Conservation (phyloP, 106 monocot species). For the Dioscorea alata region DNA sequence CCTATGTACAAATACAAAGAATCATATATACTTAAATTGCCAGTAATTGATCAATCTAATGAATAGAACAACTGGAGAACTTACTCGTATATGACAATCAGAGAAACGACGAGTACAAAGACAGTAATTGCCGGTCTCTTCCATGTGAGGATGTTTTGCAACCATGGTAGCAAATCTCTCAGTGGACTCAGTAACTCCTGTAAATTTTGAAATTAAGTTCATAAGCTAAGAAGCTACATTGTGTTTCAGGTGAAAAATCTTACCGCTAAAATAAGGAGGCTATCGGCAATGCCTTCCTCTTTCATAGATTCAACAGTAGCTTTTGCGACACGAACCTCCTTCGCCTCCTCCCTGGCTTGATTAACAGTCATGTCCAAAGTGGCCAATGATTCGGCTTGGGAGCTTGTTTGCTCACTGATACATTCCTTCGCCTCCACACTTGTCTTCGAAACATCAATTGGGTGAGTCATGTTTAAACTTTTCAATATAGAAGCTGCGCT, state of each 20-base stretch:
- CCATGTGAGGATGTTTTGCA: constrained; percentile 43
- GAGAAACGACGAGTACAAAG: constrained; percentile 14
- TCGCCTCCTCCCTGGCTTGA: constrained; percentile 66
- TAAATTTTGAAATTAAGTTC: neutral
- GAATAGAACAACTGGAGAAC: neutral
- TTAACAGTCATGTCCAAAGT: constrained; percentile 59
- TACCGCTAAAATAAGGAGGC: constrained; percentile 62
- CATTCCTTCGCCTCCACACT: constrained; percentile 23
- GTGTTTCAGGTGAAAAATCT: neutral
- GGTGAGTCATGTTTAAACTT: constrained; percentile 39
- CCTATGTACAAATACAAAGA: constrained; percentile 20
- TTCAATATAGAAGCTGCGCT: constrained; percentile 62
- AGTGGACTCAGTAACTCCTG: constrained; percentile 69
- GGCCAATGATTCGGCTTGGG: constrained; percentile 23
- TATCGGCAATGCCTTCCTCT: constrained; percentile 75
- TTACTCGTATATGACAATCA: constrained; percentile 71
- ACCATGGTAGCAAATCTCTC: constrained; percentile 18
- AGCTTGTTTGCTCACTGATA: constrained; percentile 21
- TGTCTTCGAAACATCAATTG: neutral
- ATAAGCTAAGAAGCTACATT: neutral
- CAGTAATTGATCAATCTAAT: too few relatives aligned
- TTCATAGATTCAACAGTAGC: constrained; percentile 48
- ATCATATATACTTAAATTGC: neutral
- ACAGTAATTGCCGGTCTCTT: constrained; percentile 51
- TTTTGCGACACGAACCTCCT: constrained; percentile 48